A percentile compares a stretch with the other conserved stretches of the same genome.
Conservation (phyloP, 139 green algal species). For the Closterium sp. region DNA sequence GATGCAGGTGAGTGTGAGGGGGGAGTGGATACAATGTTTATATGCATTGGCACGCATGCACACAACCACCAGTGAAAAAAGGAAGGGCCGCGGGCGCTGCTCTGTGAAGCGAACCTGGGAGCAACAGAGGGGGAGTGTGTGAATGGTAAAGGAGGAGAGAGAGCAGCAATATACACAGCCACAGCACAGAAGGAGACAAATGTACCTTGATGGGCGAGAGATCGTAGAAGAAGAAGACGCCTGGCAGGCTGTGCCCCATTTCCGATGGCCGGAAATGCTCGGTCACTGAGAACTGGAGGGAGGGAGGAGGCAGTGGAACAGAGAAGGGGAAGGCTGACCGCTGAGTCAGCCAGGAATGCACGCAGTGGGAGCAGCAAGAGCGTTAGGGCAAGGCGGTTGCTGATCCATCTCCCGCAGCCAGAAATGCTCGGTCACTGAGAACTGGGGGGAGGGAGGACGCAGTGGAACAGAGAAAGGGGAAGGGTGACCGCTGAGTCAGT, state of each 20-base stretch:
- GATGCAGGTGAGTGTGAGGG: too few species aligned
- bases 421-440: constrained; percentile 94
- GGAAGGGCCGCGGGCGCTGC: background rate
- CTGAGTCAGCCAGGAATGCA: too few species aligned
- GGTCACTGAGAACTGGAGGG: constrained; percentile 78
- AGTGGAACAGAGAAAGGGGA: too few species aligned
- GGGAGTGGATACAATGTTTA: too few species aligned
- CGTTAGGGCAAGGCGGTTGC: too few species aligned
- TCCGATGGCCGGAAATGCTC: constrained; percentile 77
- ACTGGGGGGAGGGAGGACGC: constrained; percentile 46
- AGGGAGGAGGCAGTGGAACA: background rate
- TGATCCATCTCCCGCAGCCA: constrained; percentile 31
- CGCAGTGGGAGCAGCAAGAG: too few species aligned
- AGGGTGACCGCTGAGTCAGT: too few species aligned
- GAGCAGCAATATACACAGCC: too few species aligned
- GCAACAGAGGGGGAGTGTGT: too few species aligned
- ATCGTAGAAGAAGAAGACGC: constrained; percentile 98
- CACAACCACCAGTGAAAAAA: background rate
- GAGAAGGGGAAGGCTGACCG: background rate
- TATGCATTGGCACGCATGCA: too few species aligned
- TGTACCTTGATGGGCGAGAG: constrained; percentile 85
- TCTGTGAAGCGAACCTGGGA: background rate
- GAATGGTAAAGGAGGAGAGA: background rate
- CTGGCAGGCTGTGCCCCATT: constrained; percentile 62
- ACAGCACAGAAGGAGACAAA: too few species aligned